Evolutionary conservation across 2,329 filamentous ascomycete genomes (phyloP), one percentile per base, ranked within the genome.

Genomic region (Mollisiaceae sp.): DNA sequence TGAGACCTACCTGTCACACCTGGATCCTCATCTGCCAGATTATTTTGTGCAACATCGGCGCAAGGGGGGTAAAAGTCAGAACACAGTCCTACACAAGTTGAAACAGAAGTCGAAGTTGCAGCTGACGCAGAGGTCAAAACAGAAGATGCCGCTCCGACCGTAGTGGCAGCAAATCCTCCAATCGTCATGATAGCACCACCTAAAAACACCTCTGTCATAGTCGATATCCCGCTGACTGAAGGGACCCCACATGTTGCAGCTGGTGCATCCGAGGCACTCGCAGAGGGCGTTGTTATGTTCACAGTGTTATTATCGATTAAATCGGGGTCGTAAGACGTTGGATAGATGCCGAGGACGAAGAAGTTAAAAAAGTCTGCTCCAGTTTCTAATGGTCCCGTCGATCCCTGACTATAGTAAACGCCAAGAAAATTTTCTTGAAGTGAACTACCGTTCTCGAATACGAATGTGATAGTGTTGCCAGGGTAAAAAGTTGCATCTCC

Each of bases 401-500:
- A 38, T 73, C 68, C 56, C 65, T 69, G 58, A 22, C 60, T 60
- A 55, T 70, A 63, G 22, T 72, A 74, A n/a, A 69, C 55, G 71
- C 76, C 78, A n/a, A 75, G n/a, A 55, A 75, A 79, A 5, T 71
- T 57, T 22, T 74, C 60, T 12, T 74, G 69, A n/a, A 77, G 60
- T 12, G 58, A 63, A 0, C 78, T 79, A 9, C 77, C 77, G 60
- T 80, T 80, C 47, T 76, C 77, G 58, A 79, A 76, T 0, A 71
- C 69, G 50, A 80, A 69, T 0, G 75, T 76, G 2, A 78, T 76
- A 2, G 65, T 68, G 8, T 76, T 74, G 8, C 77, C 78, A 11
- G 78, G 78, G 61, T 78, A 80, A 41, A 80, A 79, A 4, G 75
- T 76, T 0, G 73, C 68, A 11, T 63, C 70, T 4, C 77, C 77